Conservation (phyloP, 495 filamentous ascomycete genomes). For the Glonium stellatum region DNA sequence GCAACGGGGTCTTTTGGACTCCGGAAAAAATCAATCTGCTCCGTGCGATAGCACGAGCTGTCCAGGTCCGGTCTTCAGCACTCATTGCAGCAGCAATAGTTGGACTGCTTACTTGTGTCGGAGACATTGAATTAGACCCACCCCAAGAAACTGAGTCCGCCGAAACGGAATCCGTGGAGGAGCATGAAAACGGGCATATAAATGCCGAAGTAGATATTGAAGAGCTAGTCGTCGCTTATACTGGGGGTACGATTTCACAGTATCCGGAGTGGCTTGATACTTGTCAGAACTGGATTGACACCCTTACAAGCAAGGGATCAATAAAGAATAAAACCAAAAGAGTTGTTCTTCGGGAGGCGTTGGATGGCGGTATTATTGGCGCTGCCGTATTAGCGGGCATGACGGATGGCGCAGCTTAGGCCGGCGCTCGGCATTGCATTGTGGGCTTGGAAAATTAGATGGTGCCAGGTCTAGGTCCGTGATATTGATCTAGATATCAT, state of each 20-base stretch:
- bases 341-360: slow-evolving; percentile 60
- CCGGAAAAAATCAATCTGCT: slow-evolving; percentile 48
- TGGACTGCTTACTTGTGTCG: slow-evolving; percentile 59
- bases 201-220: slow-evolving; percentile 28
- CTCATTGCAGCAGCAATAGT: slow-evolving; percentile 65
- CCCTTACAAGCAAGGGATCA: slow-evolving; percentile 53
- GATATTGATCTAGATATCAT: not conserved
- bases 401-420: slow-evolving; percentile 23
- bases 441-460: not conserved
- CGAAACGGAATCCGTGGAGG: not conserved
- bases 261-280: slow-evolving; percentile 66
- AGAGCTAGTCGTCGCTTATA: slow-evolving; percentile 69
- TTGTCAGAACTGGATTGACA: slow-evolving; percentile 61
- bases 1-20: slow-evolving; percentile 53
- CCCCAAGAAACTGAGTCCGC: not conserved
- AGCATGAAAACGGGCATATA: slow-evolving; percentile 1
- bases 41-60: slow-evolving; percentile 53
- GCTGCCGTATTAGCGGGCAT: slow-evolving; percentile 68
- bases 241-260: slow-evolving; percentile 69
- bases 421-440: not conserved
- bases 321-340: slow-evolving; percentile 48
- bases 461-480: not conserved
- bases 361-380: slow-evolving; percentile 70
- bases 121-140: slow-evolving; percentile 46
- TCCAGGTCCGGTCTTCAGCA: slow-evolving; percentile 63